Evolutionary conservation across 1,284 basidiomycete genomes (phyloP).

Genomic region (Austroboletus niveus): DNA sequence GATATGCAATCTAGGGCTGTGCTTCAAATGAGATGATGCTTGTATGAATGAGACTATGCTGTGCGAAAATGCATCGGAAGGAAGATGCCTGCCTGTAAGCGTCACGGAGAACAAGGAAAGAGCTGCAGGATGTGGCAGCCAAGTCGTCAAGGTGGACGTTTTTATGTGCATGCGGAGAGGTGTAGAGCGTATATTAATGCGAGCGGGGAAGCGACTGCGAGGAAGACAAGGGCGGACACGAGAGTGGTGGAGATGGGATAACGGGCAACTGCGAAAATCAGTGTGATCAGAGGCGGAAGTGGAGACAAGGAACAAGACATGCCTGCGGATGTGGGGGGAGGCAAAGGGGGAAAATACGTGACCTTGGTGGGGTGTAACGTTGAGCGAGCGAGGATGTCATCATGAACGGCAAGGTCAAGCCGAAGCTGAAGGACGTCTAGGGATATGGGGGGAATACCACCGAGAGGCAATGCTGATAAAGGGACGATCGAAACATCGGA

Average conservation of each 20-base stretch:
- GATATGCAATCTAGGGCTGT: constrained; percentile 14
- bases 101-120: background rate
- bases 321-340: constrained; percentile 13
- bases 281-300: constrained; percentile 2
- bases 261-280: constrained; percentile 7
- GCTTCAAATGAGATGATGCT: constrained; percentile 11
- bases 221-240: constrained; percentile 17
- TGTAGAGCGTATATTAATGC: constrained; percentile 19
- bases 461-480: constrained; percentile 6
- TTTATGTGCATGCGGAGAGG: constrained; percentile 4
- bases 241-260: constrained; percentile 13
- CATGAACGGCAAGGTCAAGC: constrained; percentile 28
- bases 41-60: constrained; percentile 15
- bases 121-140: background rate
- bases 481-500: constrained; percentile 24
- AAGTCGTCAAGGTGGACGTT: background rate
- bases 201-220: constrained; percentile 19
- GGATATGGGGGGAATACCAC: constrained; percentile 6
- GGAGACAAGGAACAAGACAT: constrained; percentile 5
- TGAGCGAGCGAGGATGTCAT: constrained; percentile 23
- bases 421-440: constrained; percentile 22
- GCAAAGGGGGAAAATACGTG: constrained; percentile 27
- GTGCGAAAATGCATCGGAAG: constrained; percentile 3
- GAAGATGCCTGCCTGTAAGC: background rate
- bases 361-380: constrained; percentile 26